Evolutionary conservation across 257 asterid species (phyloP).

Genomic region (Jasminum sambac): DNA sequence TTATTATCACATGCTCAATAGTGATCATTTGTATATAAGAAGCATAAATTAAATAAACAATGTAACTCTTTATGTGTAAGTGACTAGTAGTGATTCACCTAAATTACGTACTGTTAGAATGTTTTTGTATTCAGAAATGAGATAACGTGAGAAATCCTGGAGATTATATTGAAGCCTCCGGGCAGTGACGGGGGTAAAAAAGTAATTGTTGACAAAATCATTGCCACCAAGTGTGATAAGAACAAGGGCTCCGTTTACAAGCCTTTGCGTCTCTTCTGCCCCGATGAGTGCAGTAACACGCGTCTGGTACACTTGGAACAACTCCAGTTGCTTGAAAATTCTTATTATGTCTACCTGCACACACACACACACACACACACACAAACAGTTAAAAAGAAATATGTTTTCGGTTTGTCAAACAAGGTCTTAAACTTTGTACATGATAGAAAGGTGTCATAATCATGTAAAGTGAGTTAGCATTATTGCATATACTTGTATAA

Average conservation of each 20-base stretch:
- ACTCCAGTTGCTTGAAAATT: conserved; percentile 41
- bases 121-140: conserved; percentile 61
- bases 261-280: conserved; percentile 29
- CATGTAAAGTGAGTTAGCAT: no score
- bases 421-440: not conserved
- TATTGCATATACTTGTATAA: no score
- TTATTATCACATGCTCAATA: not conserved
- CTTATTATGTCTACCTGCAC: conserved; percentile 56
- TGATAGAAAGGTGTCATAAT: not conserved
- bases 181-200: conserved; percentile 46
- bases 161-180: conserved; percentile 53
- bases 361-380: no score
- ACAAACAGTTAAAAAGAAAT: no score
- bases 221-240: conserved; percentile 79
- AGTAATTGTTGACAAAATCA: conserved; percentile 80
- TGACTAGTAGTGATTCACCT: no score
- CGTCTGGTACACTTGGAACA: conserved; percentile 46
- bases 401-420: no score
- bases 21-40: no score
- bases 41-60: no score
- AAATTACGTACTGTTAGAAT: conserved; percentile 43
- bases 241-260: conserved; percentile 58
- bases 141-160: conserved; percentile 40
- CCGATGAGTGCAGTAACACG: conserved; percentile 56
- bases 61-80: no score